Conservation (phyloP, 345 rosid genomes). For the Toxicodendron radicans region DNA sequence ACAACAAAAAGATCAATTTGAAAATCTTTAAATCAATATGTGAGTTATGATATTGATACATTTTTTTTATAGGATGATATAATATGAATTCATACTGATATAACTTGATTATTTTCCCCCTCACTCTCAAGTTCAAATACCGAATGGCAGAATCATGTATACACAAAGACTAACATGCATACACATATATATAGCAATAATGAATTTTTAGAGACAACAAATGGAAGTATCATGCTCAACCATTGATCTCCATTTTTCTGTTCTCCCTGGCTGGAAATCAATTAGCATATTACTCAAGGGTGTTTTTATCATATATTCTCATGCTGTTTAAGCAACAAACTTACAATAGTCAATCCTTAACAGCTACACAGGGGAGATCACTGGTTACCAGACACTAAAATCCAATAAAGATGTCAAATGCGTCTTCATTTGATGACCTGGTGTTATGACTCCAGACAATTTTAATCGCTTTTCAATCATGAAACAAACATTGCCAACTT, state of each 20-base stretch:
- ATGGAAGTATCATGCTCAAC: not conserved
- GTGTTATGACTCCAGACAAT: not conserved
- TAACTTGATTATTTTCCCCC: not conserved
- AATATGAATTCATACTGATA: not conserved
- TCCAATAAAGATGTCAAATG: not conserved
- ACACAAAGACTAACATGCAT: not conserved
- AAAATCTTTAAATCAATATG: not conserved
- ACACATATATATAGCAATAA: not conserved
- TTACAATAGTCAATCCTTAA: not conserved
- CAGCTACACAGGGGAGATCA: not conserved
- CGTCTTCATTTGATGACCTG: not conserved
- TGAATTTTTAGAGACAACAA: not conserved
- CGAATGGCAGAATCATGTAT: not conserved
- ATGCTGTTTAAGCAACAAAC: not conserved
- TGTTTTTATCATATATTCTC: too few relatives aligned
- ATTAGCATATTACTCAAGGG: not conserved
- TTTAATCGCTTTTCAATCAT: not conserved
- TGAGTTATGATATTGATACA: not conserved
- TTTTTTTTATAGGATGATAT: not conserved
- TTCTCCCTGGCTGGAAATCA: not conserved
- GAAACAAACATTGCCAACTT: not conserved
- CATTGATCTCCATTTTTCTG: not conserved
- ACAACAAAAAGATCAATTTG: not conserved
- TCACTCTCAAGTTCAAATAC: not conserved
- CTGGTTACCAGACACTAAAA: not conserved